phyloP scores from a whole-genome alignment of 352 stramenopile genomes.

The Phytophthora sansomeana region DNA sequence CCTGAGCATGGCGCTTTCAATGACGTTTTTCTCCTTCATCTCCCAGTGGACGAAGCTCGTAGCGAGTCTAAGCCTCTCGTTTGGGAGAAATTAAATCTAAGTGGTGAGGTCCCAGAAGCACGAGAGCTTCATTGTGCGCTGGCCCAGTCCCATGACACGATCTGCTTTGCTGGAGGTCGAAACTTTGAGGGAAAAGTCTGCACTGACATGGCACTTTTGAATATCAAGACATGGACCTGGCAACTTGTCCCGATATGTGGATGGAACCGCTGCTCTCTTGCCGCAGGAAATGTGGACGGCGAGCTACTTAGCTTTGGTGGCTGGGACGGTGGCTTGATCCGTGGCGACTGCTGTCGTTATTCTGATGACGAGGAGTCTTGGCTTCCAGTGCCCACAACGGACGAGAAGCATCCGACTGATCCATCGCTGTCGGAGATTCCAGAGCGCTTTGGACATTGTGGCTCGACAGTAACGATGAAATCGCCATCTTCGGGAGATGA shows the following conservation, averaged over 20 bases:
- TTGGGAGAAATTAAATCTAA: constrained; percentile 45
- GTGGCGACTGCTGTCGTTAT: constrained; percentile 56
- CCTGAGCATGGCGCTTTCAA: constrained; percentile 56
- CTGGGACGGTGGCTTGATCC: constrained; percentile 58
- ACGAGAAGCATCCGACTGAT: neutral
- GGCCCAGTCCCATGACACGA: constrained; percentile 15
- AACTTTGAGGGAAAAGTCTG: constrained; percentile 63
- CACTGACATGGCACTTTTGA: constrained; percentile 62
- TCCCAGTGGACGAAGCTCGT: neutral
- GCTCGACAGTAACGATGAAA: constrained; percentile 28
- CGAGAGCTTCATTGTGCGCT: constrained; percentile 60
- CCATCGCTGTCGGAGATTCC: constrained; percentile 7
- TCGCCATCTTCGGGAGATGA: neutral
- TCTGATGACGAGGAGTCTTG: constrained; percentile 56
- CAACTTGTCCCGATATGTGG: constrained; percentile 60
- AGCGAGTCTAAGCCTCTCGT: neutral
- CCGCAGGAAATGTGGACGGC: constrained; percentile 33
- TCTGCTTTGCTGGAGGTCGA: constrained; percentile 62
- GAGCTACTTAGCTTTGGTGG: constrained; percentile 60
- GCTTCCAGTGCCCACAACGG: constrained; percentile 23
- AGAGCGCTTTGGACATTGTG: constrained; percentile 62
- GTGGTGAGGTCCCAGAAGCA: constrained; percentile 44
- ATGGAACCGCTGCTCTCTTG: constrained; percentile 64
- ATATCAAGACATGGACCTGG: constrained; percentile 51
- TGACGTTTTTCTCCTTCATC: constrained; percentile 63